These are phyloP conservation scores for Leucocoprinus sp. DNA, from an alignment of 768 basidiomycete genomes.

Conservation along the genomic window DNA sequence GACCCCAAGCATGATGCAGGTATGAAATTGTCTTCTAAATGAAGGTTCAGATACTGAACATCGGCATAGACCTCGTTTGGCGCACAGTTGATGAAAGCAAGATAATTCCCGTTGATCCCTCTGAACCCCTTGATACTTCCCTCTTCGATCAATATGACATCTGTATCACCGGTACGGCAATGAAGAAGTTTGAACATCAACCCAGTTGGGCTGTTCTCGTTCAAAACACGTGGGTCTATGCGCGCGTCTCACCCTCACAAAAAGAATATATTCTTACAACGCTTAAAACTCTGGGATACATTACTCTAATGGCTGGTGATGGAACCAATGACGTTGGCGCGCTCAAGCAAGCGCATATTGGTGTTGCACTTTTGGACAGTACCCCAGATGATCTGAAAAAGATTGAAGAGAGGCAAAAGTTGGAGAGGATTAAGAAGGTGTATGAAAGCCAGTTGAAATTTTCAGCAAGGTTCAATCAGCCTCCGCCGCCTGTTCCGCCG, in stretches of 20 bases:
- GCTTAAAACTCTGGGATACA: constrained; percentile 82
- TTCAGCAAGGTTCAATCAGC: constrained; percentile 82
- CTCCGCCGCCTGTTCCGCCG: constrained; percentile 88
- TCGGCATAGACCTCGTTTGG: constrained; percentile 72
- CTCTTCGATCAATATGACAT: constrained; percentile 89
- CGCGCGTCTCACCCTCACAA: constrained; percentile 91
- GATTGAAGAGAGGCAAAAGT: constrained; percentile 86
- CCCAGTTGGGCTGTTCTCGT: constrained; percentile 77
- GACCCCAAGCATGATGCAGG: constrained; percentile 64
- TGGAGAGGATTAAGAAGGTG: constrained; percentile 91
- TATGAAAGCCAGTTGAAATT: constrained; percentile 94
- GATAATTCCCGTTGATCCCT: constrained; percentile 78
- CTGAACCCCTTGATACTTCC: constrained; percentile 64
- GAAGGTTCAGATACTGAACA: not conserved
- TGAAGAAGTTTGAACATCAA: constrained; percentile 74
- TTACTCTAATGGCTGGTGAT: constrained; percentile 96
- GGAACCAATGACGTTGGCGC: constrained; percentile 99
- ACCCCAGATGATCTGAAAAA: constrained; percentile 86
- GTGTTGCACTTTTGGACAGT: constrained; percentile 88
- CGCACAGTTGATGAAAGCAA: constrained; percentile 88
- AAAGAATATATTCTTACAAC: constrained; percentile 94
- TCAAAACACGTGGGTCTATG: constrained; percentile 97
- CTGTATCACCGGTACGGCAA: constrained; percentile 90
- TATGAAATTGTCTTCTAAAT: constrained; percentile 24
- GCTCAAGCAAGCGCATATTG: constrained; percentile 95